These are phyloP conservation scores for Pyropia yezoensis DNA, from an alignment of 23 red algal genomes.

Conservation along the genomic window DNA sequence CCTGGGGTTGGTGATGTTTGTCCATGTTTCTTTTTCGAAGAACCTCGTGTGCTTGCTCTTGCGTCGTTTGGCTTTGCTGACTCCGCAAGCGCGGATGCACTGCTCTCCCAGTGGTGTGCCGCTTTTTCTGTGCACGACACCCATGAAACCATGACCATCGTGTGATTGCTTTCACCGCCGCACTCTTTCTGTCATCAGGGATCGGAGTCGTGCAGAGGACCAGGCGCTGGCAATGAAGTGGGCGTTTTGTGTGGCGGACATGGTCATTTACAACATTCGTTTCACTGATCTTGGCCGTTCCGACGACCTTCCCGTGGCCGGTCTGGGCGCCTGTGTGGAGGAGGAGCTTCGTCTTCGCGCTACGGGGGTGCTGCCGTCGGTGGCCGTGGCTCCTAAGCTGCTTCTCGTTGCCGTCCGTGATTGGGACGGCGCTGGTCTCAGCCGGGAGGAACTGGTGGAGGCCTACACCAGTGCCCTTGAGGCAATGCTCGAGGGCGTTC, in stretches of 20 bases:
- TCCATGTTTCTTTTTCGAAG: too few species aligned
- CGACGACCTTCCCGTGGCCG: conserved; percentile 2
- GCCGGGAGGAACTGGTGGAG: conserved; percentile 39
- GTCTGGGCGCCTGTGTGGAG: conserved; percentile 11
- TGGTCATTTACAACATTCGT: conserved; percentile 3
- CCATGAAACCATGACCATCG: too few species aligned
- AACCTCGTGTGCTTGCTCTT: too few species aligned
- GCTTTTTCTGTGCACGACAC: too few species aligned
- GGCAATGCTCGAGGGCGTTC: conserved; percentile 28
- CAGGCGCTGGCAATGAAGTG: conserved; percentile 1
- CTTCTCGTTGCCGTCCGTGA: conserved; percentile 73
- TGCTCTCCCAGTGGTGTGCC: too few species aligned
- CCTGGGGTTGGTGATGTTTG: too few species aligned
- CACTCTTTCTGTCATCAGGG: not conserved
- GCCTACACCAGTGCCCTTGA: conserved; percentile 25
- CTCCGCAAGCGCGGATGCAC: too few species aligned
- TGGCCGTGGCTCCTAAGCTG: not conserved
- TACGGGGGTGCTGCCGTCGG: conserved; percentile 7
- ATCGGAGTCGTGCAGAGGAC: not conserved
- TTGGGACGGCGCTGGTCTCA: conserved; percentile 42
- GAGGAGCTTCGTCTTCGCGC: conserved; percentile 20
- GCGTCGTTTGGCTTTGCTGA: too few species aligned
- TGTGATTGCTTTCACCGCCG: too few species aligned
- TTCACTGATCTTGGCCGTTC: conserved; percentile 16
- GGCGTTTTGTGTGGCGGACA: conserved; percentile 13